Conservation (phyloP, 176 grass and related monocot species). For the Themeda triandra region DNA sequence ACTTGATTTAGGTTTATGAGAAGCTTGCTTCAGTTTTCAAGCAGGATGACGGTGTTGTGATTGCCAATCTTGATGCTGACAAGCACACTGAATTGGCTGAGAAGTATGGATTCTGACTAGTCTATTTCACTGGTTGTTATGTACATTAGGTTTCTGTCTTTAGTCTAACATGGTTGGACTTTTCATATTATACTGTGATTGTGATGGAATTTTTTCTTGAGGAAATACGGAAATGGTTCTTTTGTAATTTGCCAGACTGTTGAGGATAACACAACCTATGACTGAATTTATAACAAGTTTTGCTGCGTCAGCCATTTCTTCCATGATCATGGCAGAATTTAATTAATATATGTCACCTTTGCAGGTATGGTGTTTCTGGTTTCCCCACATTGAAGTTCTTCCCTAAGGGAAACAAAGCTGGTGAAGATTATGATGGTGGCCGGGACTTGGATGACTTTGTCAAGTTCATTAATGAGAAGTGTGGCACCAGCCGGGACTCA, state of each 20-base stretch:
- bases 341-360: conserved; percentile 33
- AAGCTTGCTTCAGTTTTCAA: conserved; percentile 76
- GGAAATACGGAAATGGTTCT: not conserved
- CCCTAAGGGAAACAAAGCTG: conserved; percentile 89
- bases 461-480: conserved; percentile 93
- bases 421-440: conserved; percentile 90
- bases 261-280: not conserved
- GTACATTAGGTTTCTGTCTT: not conserved
- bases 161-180: not conserved
- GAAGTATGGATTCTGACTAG: conserved; percentile 57
- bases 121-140: not conserved
- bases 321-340: not conserved
- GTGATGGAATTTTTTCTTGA: not conserved
- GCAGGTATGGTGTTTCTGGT: conserved; percentile 89
- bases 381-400: conserved; percentile 97
- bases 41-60: conserved; percentile 65
- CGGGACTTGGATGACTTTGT: conserved; percentile 90
- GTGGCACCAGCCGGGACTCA: conserved; percentile 74
- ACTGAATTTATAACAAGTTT: not conserved
- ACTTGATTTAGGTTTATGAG: conserved; percentile 72
- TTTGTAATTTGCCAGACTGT: not conserved
- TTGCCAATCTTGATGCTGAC: conserved; percentile 98
- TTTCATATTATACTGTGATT: not conserved
- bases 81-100: conserved; percentile 78
- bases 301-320: not conserved